Percentiles rank a stretch among this genome's conserved stretches.
phyloP scores from a whole-genome alignment of 257 asterid genomes.

The Jacaranda copaia region DNA sequence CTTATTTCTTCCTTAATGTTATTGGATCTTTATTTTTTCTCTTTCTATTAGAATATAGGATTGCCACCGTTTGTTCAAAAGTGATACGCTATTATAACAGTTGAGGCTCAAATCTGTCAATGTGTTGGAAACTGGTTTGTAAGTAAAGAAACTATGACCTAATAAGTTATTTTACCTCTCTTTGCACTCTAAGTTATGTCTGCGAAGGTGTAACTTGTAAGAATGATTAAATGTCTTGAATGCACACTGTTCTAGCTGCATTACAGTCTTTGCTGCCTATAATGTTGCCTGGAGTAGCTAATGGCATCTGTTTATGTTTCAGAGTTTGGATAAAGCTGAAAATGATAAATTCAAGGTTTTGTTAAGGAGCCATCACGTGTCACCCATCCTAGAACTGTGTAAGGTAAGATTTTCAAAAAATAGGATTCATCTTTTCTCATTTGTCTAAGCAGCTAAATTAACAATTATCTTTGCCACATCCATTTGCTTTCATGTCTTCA shows the following conservation, averaged over 20 bases:
- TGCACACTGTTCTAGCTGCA: constrained; percentile 21
- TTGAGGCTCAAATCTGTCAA: too few relatives aligned
- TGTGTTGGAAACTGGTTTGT: not conserved
- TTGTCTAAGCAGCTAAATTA: not conserved
- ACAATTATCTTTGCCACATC: not conserved
- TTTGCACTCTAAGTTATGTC: constrained; percentile 17
- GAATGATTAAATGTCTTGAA: constrained; percentile 25
- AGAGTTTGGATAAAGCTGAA: constrained; percentile 79
- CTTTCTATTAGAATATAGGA: too few relatives aligned
- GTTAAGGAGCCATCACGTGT: constrained; percentile 81
- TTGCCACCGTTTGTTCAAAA: constrained; percentile 19
- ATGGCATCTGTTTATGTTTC: constrained; percentile 38
- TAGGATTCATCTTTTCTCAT: constrained; percentile 19
- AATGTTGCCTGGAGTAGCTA: constrained; percentile 6
- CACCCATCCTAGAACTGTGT: constrained; percentile 87
- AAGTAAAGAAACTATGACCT: not conserved
- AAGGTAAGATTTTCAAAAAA: constrained; percentile 56
- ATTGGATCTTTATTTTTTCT: not conserved
- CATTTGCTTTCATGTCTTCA: constrained; percentile 21
- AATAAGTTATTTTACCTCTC: constrained; percentile 8
- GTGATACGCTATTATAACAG: not conserved
- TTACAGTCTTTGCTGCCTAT: constrained; percentile 23
- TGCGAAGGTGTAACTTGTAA: constrained; percentile 21
- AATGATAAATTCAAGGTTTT: constrained; percentile 74
- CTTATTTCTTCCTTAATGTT: constrained; percentile 30